Percentiles rank a stretch among this genome's conserved stretches.
Evolutionary conservation across 805 yeast species (phyloP).

Genomic region (Zygosaccharomyces kombuchaensis): DNA sequence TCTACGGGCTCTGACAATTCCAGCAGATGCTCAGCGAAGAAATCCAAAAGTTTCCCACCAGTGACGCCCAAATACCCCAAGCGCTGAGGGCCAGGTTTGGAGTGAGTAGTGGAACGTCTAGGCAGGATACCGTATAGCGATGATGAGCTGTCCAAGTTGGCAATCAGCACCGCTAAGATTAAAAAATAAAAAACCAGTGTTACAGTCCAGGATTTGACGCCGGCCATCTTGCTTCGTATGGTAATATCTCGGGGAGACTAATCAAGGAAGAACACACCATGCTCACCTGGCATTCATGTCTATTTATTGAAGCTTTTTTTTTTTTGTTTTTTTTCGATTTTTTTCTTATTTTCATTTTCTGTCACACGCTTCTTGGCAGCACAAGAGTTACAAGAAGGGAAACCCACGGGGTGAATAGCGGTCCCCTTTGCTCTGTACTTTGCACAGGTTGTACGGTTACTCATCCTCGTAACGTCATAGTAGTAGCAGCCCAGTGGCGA

Average conservation of each 20-base stretch:
- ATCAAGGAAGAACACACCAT: not conserved
- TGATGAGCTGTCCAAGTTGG: constrained; percentile 6
- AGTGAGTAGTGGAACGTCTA: constrained; percentile 2
- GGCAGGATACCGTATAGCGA: constrained; percentile 8
- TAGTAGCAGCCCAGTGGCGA: not conserved
- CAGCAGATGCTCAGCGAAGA: constrained; percentile 14
- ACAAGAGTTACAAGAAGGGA: not conserved
- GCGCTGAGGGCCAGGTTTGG: not conserved
- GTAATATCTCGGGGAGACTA: not conserved
- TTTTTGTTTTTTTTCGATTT: not conserved
- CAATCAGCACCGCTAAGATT: constrained; percentile 8
- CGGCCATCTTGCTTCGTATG: not conserved
- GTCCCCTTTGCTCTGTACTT: not conserved
- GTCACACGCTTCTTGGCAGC: not conserved
- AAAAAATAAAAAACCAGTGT: constrained; percentile 10
- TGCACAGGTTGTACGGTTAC: not conserved
- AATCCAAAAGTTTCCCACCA: constrained; percentile 13
- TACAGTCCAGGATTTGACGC: constrained; percentile 10
- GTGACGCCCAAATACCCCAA: constrained; percentile 14
- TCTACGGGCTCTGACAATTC: not conserved
- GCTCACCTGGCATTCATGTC: not conserved
- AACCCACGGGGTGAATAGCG: not conserved
- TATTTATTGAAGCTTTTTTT: not conserved
- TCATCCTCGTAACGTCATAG: not conserved
- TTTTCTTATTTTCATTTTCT: not conserved